Conservation (phyloP, 106 monocot genomes). For the Dioscorea dumetorum region DNA sequence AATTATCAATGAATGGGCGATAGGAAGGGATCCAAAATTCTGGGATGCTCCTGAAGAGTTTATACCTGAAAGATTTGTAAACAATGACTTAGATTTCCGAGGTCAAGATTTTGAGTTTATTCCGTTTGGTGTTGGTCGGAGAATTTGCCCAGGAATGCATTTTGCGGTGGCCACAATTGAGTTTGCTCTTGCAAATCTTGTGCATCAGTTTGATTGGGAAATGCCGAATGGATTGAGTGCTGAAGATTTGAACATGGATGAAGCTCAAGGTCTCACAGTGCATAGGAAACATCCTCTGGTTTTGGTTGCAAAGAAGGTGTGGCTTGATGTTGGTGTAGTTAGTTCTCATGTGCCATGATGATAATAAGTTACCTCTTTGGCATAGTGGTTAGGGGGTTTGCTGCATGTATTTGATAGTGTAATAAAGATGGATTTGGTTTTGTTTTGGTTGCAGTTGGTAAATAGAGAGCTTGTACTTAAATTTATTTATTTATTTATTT, state of each 20-base stretch:
- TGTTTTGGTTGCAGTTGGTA: too few species aligned
- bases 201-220: neutral
- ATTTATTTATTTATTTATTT: too few species aligned
- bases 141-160: neutral
- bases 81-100: neutral
- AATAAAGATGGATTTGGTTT: too few species aligned
- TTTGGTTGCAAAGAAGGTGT: too few species aligned
- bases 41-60: neutral
- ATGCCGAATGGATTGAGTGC: neutral
- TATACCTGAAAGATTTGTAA: neutral
- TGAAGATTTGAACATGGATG: neutral
- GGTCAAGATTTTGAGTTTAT: neutral
- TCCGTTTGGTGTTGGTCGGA: neutral
- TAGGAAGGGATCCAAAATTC: neutral
- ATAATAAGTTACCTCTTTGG: too few species aligned
- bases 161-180: neutral
- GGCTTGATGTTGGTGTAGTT: too few species aligned
- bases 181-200: neutral
- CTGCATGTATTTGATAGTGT: too few species aligned
- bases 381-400: too few species aligned
- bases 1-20: neutral
- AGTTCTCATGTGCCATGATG: too few species aligned
- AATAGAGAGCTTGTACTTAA: too few species aligned
- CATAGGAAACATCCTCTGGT: neutral
- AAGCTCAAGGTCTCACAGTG: neutral